Evolutionary conservation across 805 yeast species (phyloP).

Genomic region (Saccharomycopsis oosterbeekiorum): DNA sequence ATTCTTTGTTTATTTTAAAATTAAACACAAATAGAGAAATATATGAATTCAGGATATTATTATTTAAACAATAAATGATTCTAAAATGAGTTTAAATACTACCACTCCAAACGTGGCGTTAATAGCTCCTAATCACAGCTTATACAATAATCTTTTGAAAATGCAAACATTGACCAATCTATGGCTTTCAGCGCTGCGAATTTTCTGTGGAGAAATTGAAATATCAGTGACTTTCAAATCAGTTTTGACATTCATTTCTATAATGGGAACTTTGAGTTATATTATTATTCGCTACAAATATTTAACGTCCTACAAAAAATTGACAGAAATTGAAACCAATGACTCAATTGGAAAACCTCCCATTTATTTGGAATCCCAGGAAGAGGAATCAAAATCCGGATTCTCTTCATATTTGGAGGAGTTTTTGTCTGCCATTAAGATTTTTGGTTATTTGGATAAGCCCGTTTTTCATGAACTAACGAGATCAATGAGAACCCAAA

Average conservation of each 20-base stretch:
- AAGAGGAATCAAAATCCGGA: constrained; percentile 32
- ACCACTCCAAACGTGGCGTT: background rate
- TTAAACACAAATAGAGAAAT: background rate
- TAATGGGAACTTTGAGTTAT: constrained; percentile 2
- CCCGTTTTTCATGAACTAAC: constrained; percentile 91
- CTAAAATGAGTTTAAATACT: background rate
- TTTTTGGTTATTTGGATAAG: constrained; percentile 86
- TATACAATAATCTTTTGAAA: background rate
- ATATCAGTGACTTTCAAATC: constrained; percentile 15
- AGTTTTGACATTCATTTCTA: background rate
- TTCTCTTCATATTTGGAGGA: constrained; percentile 73
- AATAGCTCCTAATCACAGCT: background rate
- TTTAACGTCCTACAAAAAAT: constrained; percentile 13
- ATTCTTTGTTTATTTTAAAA: no score
- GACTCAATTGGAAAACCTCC: background rate
- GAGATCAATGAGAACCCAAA: constrained; percentile 82
- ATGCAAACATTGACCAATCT: background rate
- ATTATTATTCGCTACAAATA: constrained; percentile 12
- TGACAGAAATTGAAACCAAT: constrained; percentile 6
- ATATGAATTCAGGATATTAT: no score
- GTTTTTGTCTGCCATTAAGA: constrained; percentile 80
- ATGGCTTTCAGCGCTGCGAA: background rate
- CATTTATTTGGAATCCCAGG: constrained; percentile 11
- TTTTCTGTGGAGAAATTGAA: constrained; percentile 15
- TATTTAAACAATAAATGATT: background rate